phyloP scores from a whole-genome alignment of 306 rosid genomes.

The Lupinus albus region DNA sequence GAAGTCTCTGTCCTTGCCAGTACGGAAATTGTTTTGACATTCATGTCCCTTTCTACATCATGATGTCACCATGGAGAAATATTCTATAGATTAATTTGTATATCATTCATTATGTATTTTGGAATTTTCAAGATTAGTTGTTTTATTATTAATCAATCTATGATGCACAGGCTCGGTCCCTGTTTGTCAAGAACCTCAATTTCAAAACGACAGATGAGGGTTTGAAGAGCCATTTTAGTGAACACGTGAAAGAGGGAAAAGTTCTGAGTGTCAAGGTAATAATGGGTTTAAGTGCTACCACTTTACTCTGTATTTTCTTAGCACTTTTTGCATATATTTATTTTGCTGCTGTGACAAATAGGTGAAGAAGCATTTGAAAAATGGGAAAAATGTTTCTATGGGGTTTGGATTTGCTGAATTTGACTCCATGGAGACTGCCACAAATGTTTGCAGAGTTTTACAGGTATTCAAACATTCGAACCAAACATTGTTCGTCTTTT shows the following conservation, averaged over 20 bases:
- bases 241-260: constrained; percentile 68
- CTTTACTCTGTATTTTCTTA: not conserved
- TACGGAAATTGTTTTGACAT: not conserved
- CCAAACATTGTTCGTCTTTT: too few species aligned
- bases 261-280: constrained; percentile 80
- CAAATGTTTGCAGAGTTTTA: constrained; percentile 61
- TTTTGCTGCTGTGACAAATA: constrained; percentile 41
- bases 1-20: constrained; percentile 15
- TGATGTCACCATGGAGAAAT: not conserved
- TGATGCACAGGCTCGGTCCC: constrained; percentile 71
- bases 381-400: constrained; percentile 81
- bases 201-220: constrained; percentile 76
- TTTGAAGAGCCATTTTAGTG: constrained; percentile 69
- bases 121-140: not conserved
- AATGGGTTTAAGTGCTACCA: constrained; percentile 23
- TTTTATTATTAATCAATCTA: constrained; percentile 24
- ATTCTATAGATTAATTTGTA: not conserved
- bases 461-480: constrained; percentile 57
- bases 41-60: not conserved
- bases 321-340: constrained; percentile 23
- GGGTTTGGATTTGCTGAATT: constrained; percentile 92
- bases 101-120: constrained; percentile 16
- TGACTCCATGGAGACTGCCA: constrained; percentile 77
- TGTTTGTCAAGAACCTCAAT: constrained; percentile 93
- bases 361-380: constrained; percentile 87